phyloP scores from a whole-genome alignment of 2,329 filamentous ascomycete species.

The Didymella keratinophila region DNA sequence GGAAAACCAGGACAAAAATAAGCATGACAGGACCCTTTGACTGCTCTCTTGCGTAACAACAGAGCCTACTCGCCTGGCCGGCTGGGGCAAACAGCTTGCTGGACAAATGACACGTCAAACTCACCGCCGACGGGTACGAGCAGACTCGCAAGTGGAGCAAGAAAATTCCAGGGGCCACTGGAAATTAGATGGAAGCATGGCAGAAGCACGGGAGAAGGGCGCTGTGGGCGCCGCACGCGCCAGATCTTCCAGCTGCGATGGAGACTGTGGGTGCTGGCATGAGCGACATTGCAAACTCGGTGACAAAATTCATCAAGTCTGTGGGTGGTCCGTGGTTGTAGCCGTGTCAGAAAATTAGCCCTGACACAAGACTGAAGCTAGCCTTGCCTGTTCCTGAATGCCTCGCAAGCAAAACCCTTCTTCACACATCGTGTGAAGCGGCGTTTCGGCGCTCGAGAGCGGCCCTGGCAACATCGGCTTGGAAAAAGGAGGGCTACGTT shows the following conservation, averaged over 20 bases:
- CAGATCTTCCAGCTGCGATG: slow-evolving; percentile 35
- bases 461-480: slow-evolving; percentile 24
- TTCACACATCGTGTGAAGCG: slow-evolving; percentile 26
- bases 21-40: slow-evolving; percentile 34
- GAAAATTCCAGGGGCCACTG: slow-evolving; percentile 34
- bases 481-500: slow-evolving; percentile 44
- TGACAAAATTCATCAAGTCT: slow-evolving; percentile 28
- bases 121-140: slow-evolving; percentile 38
- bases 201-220: slow-evolving; percentile 51
- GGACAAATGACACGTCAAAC: slow-evolving; percentile 32
- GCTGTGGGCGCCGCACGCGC: slow-evolving; percentile 36
- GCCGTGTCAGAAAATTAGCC: slow-evolving; percentile 39
- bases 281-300: slow-evolving; percentile 41
- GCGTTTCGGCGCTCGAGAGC: slow-evolving; percentile 28
- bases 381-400: slow-evolving; percentile 46
- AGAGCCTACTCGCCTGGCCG: slow-evolving; percentile 23
- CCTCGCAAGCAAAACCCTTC: slow-evolving; percentile 36
- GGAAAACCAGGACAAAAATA: slow-evolving; percentile 42
- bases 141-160: slow-evolving; percentile 30
- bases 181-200: slow-evolving; percentile 48
- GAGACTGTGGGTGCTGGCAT: slow-evolving; percentile 28
- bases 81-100: slow-evolving; percentile 19
- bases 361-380: slow-evolving; percentile 34
- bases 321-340: slow-evolving; percentile 31
- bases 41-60: slow-evolving; percentile 29